Evolutionary conservation across 75 land plant genomes (phyloP).

Genomic region (Selaginella tamariscina): DNA sequence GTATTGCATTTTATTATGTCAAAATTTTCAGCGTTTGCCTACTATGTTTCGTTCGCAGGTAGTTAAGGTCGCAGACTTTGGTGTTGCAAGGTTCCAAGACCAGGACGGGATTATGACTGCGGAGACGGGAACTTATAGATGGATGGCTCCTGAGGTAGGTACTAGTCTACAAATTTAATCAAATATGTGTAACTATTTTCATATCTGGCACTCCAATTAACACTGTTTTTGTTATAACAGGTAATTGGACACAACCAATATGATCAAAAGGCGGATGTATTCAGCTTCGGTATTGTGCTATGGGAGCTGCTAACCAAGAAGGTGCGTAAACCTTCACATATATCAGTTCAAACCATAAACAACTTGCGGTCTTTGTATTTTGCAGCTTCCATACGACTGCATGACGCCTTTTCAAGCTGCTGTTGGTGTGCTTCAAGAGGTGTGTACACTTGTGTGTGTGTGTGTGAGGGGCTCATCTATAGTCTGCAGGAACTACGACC

Average conservation of each 20-base stretch:
- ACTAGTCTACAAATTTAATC: not conserved
- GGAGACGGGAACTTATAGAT: constrained; percentile 11
- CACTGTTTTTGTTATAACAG: not conserved
- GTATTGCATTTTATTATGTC: not conserved
- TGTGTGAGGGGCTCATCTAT: no score
- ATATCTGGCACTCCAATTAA: not conserved
- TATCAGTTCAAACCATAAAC: not conserved
- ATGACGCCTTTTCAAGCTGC: constrained; percentile 7
- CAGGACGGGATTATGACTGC: constrained; percentile 7
- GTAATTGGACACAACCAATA: constrained; percentile 5
- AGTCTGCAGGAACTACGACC: not conserved
- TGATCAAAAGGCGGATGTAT: constrained; percentile 8
- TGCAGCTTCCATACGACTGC: constrained; percentile 4
- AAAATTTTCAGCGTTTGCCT: not conserved
- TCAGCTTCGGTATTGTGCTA: not conserved
- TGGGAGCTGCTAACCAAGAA: constrained; percentile 9
- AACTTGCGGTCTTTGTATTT: not conserved
- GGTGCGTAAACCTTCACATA: not conserved
- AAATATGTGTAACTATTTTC: not conserved
- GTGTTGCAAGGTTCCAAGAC: not conserved
- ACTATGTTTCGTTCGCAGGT: not conserved
- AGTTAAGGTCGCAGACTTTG: constrained; percentile 11
- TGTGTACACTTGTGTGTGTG: constrained; percentile 1
- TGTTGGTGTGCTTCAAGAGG: constrained; percentile 11
- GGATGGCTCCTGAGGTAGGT: constrained; percentile 12